Conservation (phyloP, 2,329 filamentous ascomycete species). For the Cladophialophora carrionii region DNA sequence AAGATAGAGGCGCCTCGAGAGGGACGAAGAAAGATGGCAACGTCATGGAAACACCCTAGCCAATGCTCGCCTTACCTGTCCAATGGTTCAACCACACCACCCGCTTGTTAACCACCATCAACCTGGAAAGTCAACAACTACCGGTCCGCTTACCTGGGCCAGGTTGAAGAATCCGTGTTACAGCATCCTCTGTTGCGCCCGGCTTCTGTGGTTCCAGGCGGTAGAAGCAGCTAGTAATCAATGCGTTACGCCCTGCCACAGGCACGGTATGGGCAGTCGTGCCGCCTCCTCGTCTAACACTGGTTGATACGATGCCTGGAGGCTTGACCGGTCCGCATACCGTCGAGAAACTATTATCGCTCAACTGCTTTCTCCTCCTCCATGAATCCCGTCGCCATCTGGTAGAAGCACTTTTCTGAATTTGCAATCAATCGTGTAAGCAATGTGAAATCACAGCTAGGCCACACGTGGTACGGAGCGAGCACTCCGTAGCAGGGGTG, state of each 20-base stretch:
- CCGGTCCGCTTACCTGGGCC: not conserved
- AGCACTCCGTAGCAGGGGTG: too few species aligned
- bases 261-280: conserved; percentile 1
- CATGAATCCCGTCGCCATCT: not conserved
- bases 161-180: conserved; percentile 1
- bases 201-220: not conserved
- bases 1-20: not conserved
- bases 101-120: conserved; percentile 12
- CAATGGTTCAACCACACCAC: conserved; percentile 15
- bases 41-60: conserved; percentile 11
- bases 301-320: not conserved
- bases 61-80: conserved; percentile 5
- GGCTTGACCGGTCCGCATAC: not conserved
- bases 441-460: not conserved
- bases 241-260: not conserved
- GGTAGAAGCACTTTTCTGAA: too few species aligned
- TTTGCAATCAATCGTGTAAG: not conserved
- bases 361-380: not conserved
- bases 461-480: not conserved
- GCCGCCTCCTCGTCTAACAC: not conserved
- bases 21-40: not conserved
- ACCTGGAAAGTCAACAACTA: conserved; percentile 11
- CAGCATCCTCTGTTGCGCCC: conserved; percentile 12
- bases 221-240: not conserved
- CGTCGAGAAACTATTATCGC: not conserved